These are phyloP conservation scores for Penicillium sp. DNA, from an alignment of 2,329 filamentous ascomycete species.

Conservation along the genomic window DNA sequence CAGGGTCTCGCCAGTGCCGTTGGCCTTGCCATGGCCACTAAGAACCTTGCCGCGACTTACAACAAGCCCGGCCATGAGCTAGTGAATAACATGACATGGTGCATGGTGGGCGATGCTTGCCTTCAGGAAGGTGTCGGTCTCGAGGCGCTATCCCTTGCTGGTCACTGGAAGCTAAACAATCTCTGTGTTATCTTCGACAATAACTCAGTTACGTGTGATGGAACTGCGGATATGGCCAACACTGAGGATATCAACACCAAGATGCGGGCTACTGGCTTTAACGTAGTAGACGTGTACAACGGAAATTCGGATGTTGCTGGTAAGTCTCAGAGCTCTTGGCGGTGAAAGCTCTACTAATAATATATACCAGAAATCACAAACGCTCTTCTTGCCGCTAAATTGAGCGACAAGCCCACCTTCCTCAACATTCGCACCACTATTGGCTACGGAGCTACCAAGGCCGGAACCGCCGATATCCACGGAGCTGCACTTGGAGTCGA, in stretches of 20 bases:
- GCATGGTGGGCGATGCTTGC: slow-evolving; percentile 58
- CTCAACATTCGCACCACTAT: slow-evolving; percentile 59
- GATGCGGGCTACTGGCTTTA: slow-evolving; percentile 56
- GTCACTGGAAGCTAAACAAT: slow-evolving; percentile 54
- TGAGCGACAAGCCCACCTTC: slow-evolving; percentile 52
- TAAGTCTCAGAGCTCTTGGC: slow-evolving; percentile 10
- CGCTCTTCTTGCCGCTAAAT: slow-evolving; percentile 43
- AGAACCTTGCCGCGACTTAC: slow-evolving; percentile 54
- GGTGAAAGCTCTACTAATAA: neutral
- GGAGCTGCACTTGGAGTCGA: slow-evolving; percentile 56
- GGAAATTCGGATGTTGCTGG: slow-evolving; percentile 51
- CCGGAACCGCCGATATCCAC: slow-evolving; percentile 52
- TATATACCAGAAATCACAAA: slow-evolving; percentile 6
- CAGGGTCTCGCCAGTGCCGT: slow-evolving; percentile 61
- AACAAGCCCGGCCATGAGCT: slow-evolving; percentile 51
- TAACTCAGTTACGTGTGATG: slow-evolving; percentile 58
- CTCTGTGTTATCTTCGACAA: slow-evolving; percentile 58
- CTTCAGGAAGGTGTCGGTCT: slow-evolving; percentile 56
- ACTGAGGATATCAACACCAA: slow-evolving; percentile 57
- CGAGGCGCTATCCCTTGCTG: slow-evolving; percentile 55
- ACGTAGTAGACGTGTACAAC: slow-evolving; percentile 54
- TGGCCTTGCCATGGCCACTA: slow-evolving; percentile 57
- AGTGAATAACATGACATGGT: slow-evolving; percentile 53
- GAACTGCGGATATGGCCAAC: slow-evolving; percentile 52
- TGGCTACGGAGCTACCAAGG: slow-evolving; percentile 48